Base-by-base conservation (phyloP, 805 yeast species). In the Lipomyces sp. region DNA sequence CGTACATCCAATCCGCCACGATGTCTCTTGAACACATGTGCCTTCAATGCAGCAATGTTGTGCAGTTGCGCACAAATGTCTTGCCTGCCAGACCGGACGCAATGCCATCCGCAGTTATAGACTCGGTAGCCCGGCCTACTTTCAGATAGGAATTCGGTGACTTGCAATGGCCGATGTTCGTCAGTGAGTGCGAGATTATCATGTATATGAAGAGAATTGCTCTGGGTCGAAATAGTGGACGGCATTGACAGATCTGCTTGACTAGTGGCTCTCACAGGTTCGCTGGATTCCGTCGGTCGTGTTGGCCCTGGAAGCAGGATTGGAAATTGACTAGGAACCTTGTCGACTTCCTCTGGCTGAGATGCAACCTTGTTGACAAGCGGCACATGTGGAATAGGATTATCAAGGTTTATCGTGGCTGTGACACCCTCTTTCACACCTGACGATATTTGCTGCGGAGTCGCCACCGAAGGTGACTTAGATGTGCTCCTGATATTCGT, bases 61-160 rank as follows among this genome's bases (percentile, higher is more conserved):
- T 57, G 57, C 57, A 64, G 8, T 45, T 55, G 45, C 33, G 57
- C 62, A 32, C 48, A 42, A 42, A 42, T 42, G n/a, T 42, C 48
- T 42, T 42, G 48, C n/a, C n/a, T 42, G 8, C 48, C 48, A 24
- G 48, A 18, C 3, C 48, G 48, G 48, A 42, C n/a, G n/a, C 48
- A 42, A 15, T 15, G 48, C 48, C 48, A 42, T 7, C 48, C 18
- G 48, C 48, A 42, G 48, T 42, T 42, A 42, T 42, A 42, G 10
- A 42, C 2, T 2, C 18, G 15, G 48, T 42, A 42, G 24, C n/a
- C 24, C 24, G 48, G 48, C n/a, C n/a, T 24, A n/a, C 48, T 42
- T 18, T 8, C 5, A 6, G 24, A 5, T 42, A n/a, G 24, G 18
- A 42, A n/a, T 18, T 24, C 24, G 15, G 15, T 42, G 18, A 42